Evolutionary conservation across 179 eudicot species (phyloP), one percentile per base, ranked within the genome.

Genomic region (Carnegiea gigantea): DNA sequence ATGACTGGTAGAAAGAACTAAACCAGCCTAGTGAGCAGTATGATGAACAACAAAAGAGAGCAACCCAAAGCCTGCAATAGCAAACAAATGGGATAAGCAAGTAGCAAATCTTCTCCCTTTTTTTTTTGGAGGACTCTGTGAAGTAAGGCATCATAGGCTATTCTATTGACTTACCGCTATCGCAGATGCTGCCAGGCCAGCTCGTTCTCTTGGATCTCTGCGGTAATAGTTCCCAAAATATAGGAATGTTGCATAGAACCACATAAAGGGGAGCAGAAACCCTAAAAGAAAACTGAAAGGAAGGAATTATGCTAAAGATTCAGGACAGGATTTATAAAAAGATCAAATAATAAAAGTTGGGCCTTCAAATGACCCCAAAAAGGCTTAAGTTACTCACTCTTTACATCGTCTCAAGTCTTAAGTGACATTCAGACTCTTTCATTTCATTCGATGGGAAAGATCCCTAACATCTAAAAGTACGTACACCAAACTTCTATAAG

Each of bases 151-250:
- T 23, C 5, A 24, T 44, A 10, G 14, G 24, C 3, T 40, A 8
- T 17, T 75, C 20, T 11, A 73, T 12, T 17, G 54, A 24, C 94
- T 87, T 85, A 92, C 98, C 74, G 93, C 90, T 67, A 95, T 86
- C 13, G 95, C 97, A 71, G 92, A 89, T 51, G 98, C 98, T 85
- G 94, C 95, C 82, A 95, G 99, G 76, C 99, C 99, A 46, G 92
- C 93, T 77, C 99, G 92, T 87, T 95, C 99, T 88, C 98, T 90
- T 74, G 98, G 99, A 87, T 95, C 99, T 89, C 88, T 92, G 30
- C 92, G 92, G 84, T 93, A 93, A 87, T 92, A 91, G 75, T 86
- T 94, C 72, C 98, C 91, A 36, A 95, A 89, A 82, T 95, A 95
- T 76, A 95, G 84, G 72, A 91, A 80, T 59, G 98, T 92, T 17